Evolutionary conservation across 1,139 yeast species (phyloP), one percentile per base, ranked within the genome.

Genomic region (Arxiozyma slooffiae): DNA sequence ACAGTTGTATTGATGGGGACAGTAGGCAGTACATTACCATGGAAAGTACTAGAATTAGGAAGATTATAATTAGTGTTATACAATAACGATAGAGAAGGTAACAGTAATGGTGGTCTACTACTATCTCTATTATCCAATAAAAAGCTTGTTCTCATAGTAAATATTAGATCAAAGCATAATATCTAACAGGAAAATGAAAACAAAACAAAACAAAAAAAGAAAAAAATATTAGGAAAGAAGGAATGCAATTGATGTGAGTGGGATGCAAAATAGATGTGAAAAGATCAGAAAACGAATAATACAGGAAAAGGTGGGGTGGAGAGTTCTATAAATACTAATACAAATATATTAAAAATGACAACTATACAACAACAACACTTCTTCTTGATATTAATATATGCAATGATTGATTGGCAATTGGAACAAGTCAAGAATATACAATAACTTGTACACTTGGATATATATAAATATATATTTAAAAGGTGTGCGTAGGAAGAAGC

Each of bases 71-170:
- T 21, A 21, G 9, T 21, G 14, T 6, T 30, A 7, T 30, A 14
- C 3, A 6, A 11, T 8, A 21, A 20, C 22, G 22, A 21, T 24
- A 39, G 21, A 16, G 41, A 21, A 43, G 67, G 68, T 44, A 64
- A 53, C 38, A 64, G 50, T 45, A 63, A 53, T 20, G 68, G 67
- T 20, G 67, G 68, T 46, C 62, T 49, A 30, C 57, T 52, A 17
- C 53, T 55, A 51, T 59, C 58, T 46, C 58, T 55, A 47, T 63
- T 63, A 17, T 56, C 52, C 6, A 63, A 56, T 16, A 60, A 57
- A 8, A 62, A 60, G 46, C 66, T 61, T 5, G 57, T 47, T 7
- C 53, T 50, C 58, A 58, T 57, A 37, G 22, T 30, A 30, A 30
- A 11, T 11, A 11, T 30, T 14, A 30, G n/a, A 30, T 30, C 36